Evolutionary conservation across 2,329 filamentous ascomycete species (phyloP).

Genomic region (Talaromyces piceae): DNA sequence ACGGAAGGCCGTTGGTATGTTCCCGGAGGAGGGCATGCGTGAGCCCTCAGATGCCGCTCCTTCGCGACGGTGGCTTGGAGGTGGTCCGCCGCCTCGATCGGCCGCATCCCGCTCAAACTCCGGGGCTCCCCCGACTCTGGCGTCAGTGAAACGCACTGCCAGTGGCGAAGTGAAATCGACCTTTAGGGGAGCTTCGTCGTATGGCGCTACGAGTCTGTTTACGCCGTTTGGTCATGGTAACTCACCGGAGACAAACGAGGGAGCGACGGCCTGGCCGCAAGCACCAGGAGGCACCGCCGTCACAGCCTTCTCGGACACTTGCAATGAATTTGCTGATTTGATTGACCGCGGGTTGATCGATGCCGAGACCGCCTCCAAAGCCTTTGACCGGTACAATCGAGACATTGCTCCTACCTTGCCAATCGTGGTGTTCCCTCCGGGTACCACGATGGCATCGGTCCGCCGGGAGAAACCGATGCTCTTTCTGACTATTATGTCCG

Average conservation of each 20-base stretch:
- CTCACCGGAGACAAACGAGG: background rate
- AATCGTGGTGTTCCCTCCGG: conserved; percentile 50
- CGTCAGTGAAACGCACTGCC: conserved; percentile 25
- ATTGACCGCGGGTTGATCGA: conserved; percentile 46
- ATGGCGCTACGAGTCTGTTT: background rate
- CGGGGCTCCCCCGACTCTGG: conserved; percentile 14
- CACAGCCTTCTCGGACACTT: conserved; percentile 14
- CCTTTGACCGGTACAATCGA: conserved; percentile 52
- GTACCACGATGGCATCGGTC: conserved; percentile 47
- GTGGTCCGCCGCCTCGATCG: conserved; percentile 8
- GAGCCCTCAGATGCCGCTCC: conserved; percentile 33
- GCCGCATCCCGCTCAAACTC: background rate
- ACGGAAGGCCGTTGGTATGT: conserved; percentile 16
- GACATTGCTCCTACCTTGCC: conserved; percentile 51
- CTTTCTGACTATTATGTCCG: conserved; percentile 51
- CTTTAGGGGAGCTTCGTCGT: background rate
- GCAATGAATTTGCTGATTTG: conserved; percentile 36
- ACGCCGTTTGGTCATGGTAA: background rate
- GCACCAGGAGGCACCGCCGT: conserved; percentile 9
- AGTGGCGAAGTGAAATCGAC: conserved; percentile 22
- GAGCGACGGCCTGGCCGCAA: background rate
- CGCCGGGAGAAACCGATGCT: conserved; percentile 53
- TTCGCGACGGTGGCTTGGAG: conserved; percentile 24
- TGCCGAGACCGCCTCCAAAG: conserved; percentile 43
- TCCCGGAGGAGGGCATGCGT: conserved; percentile 19